These are phyloP conservation scores for Populus ilicifolia DNA, from an alignment of 345 rosid species.

Conservation along the genomic window DNA sequence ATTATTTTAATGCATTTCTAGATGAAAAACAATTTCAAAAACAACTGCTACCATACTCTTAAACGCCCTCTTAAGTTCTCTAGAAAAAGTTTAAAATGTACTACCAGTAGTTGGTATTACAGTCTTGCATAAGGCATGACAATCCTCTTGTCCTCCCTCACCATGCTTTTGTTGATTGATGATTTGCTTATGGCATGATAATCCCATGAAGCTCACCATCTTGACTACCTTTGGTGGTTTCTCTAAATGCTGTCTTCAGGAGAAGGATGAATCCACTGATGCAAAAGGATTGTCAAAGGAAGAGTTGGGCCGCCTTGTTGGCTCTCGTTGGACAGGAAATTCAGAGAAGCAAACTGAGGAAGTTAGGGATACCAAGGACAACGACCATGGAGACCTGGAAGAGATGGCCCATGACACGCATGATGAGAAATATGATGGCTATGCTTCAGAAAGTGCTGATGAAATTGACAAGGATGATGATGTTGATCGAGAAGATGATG, in stretches of 20 bases:
- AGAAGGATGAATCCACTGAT: conserved; percentile 38
- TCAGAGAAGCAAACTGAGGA: conserved; percentile 43
- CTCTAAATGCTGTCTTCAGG: conserved; percentile 35
- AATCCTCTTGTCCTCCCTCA: not conserved
- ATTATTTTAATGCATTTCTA: too few relatives aligned
- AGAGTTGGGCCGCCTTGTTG: conserved; percentile 89
- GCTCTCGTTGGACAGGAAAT: conserved; percentile 96
- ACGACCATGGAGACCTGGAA: conserved; percentile 44
- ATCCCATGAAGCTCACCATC: conserved; percentile 2
- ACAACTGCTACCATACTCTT: too few relatives aligned
- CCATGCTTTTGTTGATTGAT: not conserved
- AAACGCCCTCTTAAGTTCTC: not conserved
- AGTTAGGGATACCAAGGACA: conserved; percentile 28
- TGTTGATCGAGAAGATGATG: conserved; percentile 43
- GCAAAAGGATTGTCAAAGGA: conserved; percentile 76
- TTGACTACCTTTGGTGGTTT: conserved; percentile 11
- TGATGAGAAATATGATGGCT: conserved; percentile 57
- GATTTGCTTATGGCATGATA: conserved; percentile 9
- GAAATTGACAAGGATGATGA: conserved; percentile 51
- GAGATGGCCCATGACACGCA: conserved; percentile 35
- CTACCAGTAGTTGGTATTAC: not conserved
- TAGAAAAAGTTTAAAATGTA: not conserved
- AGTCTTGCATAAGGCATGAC: conserved; percentile 4
- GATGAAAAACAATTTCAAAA: too few relatives aligned
- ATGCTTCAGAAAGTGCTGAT: conserved; percentile 66